Evolutionary conservation across 2,329 filamentous ascomycete genomes (phyloP).

Genomic region (Cladosporium oxysporum): DNA sequence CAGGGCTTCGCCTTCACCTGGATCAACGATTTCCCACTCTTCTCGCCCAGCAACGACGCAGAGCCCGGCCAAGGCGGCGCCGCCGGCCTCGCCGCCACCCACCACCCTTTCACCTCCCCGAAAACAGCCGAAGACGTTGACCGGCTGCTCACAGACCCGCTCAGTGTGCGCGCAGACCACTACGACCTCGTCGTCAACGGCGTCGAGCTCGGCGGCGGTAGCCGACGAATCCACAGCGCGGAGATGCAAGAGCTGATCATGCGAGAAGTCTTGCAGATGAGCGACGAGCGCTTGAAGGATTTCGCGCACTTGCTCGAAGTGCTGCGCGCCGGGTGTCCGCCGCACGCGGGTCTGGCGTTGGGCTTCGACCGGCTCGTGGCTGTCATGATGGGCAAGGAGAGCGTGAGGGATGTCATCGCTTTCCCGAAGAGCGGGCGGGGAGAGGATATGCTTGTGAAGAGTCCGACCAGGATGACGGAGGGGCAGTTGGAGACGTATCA

Average conservation of each 20-base stretch:
- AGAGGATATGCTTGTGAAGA: conserved; percentile 79
- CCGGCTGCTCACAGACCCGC: conserved; percentile 69
- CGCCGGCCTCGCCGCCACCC: conserved; percentile 80
- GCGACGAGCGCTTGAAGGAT: conserved; percentile 68
- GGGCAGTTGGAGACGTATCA: conserved; percentile 63
- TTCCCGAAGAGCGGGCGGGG: conserved; percentile 94
- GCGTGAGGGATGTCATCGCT: conserved; percentile 89
- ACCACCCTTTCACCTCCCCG: conserved; percentile 95
- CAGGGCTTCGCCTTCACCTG: conserved; percentile 71
- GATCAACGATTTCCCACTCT: conserved; percentile 90
- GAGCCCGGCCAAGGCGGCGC: conserved; percentile 79
- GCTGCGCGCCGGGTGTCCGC: conserved; percentile 82
- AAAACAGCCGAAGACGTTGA: conserved; percentile 71
- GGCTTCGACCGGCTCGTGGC: conserved; percentile 88
- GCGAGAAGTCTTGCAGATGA: conserved; percentile 79
- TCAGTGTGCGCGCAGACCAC: conserved; percentile 76
- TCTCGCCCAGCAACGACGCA: conserved; percentile 67
- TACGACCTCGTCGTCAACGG: conserved; percentile 97
- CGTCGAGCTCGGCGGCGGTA: conserved; percentile 89
- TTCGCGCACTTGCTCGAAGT: conserved; percentile 86
- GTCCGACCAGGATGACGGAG: conserved; percentile 68
- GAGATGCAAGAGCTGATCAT: conserved; percentile 83
- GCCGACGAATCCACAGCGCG: conserved; percentile 84
- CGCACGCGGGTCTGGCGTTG: conserved; percentile 89
- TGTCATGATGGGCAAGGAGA: conserved; percentile 72